Evolutionary conservation across 371 early-diverging fungal species (phyloP).

Genomic region (Chytridiales sp.): DNA sequence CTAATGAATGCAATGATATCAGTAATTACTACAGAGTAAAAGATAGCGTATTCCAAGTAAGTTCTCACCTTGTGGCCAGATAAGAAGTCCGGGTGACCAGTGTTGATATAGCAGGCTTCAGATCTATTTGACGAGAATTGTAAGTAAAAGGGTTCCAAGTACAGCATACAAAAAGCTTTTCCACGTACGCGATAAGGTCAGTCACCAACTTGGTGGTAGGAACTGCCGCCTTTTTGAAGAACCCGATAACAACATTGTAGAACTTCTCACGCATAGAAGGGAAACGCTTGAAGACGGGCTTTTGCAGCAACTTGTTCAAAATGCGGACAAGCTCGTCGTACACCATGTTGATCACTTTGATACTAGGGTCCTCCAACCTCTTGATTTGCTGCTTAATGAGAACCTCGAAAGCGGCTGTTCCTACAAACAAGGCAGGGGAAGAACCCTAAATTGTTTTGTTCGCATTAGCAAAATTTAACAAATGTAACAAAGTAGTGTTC

Average conservation of each 20-base stretch:
- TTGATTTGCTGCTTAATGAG: constrained; percentile 96
- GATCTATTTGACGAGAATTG: constrained; percentile 62
- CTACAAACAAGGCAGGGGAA: constrained; percentile 94
- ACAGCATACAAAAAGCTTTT: constrained; percentile 1
- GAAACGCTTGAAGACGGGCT: constrained; percentile 91
- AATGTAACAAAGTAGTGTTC: not conserved
- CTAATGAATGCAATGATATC: not conserved
- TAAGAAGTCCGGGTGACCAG: constrained; percentile 98
- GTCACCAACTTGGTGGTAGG: constrained; percentile 95
- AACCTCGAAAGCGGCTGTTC: constrained; percentile 96
- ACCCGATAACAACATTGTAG: constrained; percentile 84
- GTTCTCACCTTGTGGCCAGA: constrained; percentile 76
- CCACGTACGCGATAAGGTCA: constrained; percentile 79
- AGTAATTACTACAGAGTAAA: not conserved
- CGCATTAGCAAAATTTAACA: not conserved
- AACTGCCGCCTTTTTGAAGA: constrained; percentile 80
- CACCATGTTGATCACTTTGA: constrained; percentile 89
- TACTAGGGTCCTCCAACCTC: constrained; percentile 92
- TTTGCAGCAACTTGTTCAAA: constrained; percentile 81
- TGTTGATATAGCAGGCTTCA: constrained; percentile 97
- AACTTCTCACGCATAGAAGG: constrained; percentile 89
- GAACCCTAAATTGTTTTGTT: constrained; percentile 67
- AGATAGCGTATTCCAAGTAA: not conserved
- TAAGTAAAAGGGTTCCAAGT: not conserved
- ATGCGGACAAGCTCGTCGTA: constrained; percentile 97